Conservation (phyloP, 2,329 filamentous ascomycete species). For the Acrocalymma vagum region DNA sequence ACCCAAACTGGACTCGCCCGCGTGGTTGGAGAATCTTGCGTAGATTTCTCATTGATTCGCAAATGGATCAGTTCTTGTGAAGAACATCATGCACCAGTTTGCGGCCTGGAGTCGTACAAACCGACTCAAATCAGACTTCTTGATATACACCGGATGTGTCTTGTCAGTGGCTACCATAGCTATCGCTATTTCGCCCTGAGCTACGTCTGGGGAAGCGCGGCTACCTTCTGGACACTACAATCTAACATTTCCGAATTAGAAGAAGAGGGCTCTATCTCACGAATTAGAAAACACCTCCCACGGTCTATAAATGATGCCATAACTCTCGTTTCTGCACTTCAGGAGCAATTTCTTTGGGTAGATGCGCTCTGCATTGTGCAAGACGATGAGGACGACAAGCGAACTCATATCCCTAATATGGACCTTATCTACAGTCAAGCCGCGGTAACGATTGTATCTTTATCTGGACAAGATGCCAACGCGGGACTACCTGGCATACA, state of each 20-base stretch:
- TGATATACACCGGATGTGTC: too few relatives aligned
- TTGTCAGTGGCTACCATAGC: too few relatives aligned
- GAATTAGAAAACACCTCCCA: background rate
- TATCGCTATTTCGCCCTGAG: slow-evolving; percentile 4
- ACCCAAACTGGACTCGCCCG: too few relatives aligned
- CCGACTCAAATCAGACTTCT: too few relatives aligned
- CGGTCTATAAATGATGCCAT: slow-evolving; percentile 5
- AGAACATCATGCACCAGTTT: too few relatives aligned
- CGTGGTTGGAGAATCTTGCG: too few relatives aligned
- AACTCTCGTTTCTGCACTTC: slow-evolving; percentile 5
- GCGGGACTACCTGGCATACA: too few relatives aligned
- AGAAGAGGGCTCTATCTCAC: background rate
- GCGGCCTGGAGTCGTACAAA: too few relatives aligned
- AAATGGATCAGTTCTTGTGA: too few relatives aligned
- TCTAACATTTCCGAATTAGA: slow-evolving; percentile 3
- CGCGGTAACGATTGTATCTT: slow-evolving; percentile 6
- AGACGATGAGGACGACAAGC: background rate
- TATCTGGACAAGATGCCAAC: slow-evolving; percentile 7
- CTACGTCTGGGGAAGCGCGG: background rate
- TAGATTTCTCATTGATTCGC: too few relatives aligned
- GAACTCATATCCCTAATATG: background rate
- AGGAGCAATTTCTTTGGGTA: slow-evolving; percentile 12
- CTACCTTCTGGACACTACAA: background rate
- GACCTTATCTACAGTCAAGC: slow-evolving; percentile 7
- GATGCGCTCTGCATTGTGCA: slow-evolving; percentile 6